A percentile compares a stretch with the other conserved stretches of the same genome.
phyloP scores from a whole-genome alignment of 1,139 yeast genomes.

The Geotrichum macrosporum region DNA sequence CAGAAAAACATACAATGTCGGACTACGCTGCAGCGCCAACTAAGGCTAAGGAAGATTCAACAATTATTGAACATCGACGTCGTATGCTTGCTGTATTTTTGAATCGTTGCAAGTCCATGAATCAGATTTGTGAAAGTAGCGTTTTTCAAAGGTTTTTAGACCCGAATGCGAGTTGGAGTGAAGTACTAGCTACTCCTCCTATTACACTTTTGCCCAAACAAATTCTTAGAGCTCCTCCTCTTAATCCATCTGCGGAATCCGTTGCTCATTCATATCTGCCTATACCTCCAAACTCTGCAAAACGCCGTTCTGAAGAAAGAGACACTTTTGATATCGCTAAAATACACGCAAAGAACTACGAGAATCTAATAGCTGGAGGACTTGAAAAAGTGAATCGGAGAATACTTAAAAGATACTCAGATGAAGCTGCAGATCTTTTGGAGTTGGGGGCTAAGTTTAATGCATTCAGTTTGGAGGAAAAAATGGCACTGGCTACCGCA shows the following conservation, averaged over 20 bases:
- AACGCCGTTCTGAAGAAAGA: constrained; percentile 35
- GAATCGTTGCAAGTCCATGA: constrained; percentile 63
- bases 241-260: constrained; percentile 49
- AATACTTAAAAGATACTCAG: constrained; percentile 57
- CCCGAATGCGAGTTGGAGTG: constrained; percentile 76
- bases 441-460: constrained; percentile 71
- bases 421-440: constrained; percentile 65
- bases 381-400: constrained; percentile 66
- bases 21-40: constrained; percentile 52
- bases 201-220: constrained; percentile 52
- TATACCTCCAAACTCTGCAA: constrained; percentile 48
- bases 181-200: constrained; percentile 53
- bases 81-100: constrained; percentile 73
- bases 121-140: constrained; percentile 53
- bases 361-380: constrained; percentile 50
- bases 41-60: constrained; percentile 51
- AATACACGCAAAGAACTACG: constrained; percentile 52
- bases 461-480: constrained; percentile 65
- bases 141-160: constrained; percentile 76
- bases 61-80: constrained; percentile 59
- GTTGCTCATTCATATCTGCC: constrained; percentile 64
- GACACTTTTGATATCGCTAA: constrained; percentile 44
- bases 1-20: constrained; percentile 74
- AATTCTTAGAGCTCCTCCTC: constrained; percentile 53
- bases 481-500: constrained; percentile 44